Conservation (phyloP, 2,329 filamentous ascomycete species). For the Fonsecaea pugnacius region DNA sequence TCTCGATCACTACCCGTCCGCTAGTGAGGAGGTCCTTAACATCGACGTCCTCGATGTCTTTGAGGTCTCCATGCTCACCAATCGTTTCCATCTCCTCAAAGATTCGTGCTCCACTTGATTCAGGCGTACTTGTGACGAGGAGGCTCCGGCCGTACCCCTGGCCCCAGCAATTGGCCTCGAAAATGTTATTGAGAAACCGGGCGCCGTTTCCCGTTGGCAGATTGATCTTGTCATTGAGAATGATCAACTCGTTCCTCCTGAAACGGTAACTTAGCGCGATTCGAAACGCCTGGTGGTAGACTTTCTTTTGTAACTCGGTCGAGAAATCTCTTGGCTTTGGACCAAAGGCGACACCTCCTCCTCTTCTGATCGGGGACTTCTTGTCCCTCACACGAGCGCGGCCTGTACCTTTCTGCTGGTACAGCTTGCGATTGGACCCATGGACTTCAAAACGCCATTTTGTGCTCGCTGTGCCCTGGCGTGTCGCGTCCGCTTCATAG, state of each 20-base stretch:
- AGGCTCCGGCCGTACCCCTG: slow-evolving; percentile 70
- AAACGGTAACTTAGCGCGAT: slow-evolving; percentile 93
- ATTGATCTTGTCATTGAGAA: slow-evolving; percentile 78
- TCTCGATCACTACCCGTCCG: slow-evolving; percentile 84
- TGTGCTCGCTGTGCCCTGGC: slow-evolving; percentile 81
- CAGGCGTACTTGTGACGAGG: slow-evolving; percentile 65
- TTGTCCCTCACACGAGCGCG: slow-evolving; percentile 76
- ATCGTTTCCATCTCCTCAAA: slow-evolving; percentile 63
- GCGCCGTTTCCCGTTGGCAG: slow-evolving; percentile 59
- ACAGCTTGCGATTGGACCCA: slow-evolving; percentile 80
- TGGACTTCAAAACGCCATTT: slow-evolving; percentile 83
- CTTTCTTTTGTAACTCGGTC: slow-evolving; percentile 79
- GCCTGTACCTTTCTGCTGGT: slow-evolving; percentile 85
- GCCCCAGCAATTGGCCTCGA: slow-evolving; percentile 73
- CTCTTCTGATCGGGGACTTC: slow-evolving; percentile 79
- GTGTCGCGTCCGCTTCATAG: slow-evolving; percentile 86
- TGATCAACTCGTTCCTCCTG: slow-evolving; percentile 79
- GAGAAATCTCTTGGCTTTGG: slow-evolving; percentile 90
- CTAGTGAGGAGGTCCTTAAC: slow-evolving; percentile 92
- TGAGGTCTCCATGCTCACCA: slow-evolving; percentile 69
- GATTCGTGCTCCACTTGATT: slow-evolving; percentile 54
- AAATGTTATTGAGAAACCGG: slow-evolving; percentile 68
- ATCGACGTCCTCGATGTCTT: slow-evolving; percentile 79
- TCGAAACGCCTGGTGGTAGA: slow-evolving; percentile 95
- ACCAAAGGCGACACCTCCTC: slow-evolving; percentile 88